These are phyloP conservation scores for Rhizopogon rudus DNA, from an alignment of 768 basidiomycete genomes.

Conservation along the genomic window DNA sequence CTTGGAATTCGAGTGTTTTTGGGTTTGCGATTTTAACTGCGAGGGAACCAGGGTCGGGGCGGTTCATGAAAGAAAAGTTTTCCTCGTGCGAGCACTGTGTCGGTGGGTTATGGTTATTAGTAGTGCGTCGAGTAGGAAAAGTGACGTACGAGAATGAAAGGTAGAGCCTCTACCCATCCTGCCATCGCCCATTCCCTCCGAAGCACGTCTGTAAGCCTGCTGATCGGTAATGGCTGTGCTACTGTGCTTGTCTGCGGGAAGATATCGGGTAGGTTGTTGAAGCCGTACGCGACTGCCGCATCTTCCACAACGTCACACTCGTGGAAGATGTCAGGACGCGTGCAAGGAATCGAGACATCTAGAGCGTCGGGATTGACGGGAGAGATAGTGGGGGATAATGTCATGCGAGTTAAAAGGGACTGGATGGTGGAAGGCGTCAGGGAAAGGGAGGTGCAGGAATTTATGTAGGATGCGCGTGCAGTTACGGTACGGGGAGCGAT, in stretches of 20 bases:
- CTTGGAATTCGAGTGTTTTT: conserved; percentile 96
- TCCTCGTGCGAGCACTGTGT: conserved; percentile 95
- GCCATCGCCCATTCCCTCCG: conserved; percentile 90
- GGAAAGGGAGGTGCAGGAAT: conserved; percentile 87
- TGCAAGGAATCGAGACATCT: conserved; percentile 78
- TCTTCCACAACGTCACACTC: conserved; percentile 99
- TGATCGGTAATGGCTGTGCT: conserved; percentile 86
- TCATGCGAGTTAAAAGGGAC: conserved; percentile 79
- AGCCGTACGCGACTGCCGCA: conserved; percentile 95
- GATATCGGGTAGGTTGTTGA: conserved; percentile 89
- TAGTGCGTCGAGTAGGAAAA: neutral
- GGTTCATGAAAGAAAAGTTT: conserved; percentile 93
- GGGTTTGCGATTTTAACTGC: conserved; percentile 95
- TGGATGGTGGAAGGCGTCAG: conserved; percentile 64
- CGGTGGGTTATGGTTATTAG: neutral
- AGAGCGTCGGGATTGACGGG: conserved; percentile 62
- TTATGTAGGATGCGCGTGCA: conserved; percentile 88
- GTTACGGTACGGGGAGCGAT: conserved; percentile 65
- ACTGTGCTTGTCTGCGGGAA: conserved; percentile 95
- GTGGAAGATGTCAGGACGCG: conserved; percentile 96
- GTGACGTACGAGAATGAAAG: conserved; percentile 79
- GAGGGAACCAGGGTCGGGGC: conserved; percentile 69
- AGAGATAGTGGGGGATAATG: conserved; percentile 54
- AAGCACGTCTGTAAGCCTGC: conserved; percentile 85
- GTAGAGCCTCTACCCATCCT: conserved; percentile 94